Conservation (phyloP, 805 yeast species). For the Yarrowia sp. region DNA sequence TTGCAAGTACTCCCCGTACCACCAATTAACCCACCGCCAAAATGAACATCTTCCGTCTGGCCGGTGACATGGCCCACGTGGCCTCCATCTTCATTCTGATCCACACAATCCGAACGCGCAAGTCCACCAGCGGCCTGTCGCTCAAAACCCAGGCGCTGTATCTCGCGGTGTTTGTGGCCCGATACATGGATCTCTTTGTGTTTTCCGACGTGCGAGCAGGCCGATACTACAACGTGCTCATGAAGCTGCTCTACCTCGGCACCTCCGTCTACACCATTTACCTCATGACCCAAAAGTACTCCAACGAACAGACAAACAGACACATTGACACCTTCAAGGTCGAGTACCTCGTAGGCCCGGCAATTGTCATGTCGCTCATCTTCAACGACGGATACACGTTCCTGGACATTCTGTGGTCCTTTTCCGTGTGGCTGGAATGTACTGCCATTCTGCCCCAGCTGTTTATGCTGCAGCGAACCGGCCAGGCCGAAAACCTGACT, state of each 20-base stretch:
- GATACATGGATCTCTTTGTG: slow-evolving; percentile 64
- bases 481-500: slow-evolving; percentile 83
- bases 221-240: slow-evolving; percentile 58
- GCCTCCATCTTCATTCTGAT: slow-evolving; percentile 73
- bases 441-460: slow-evolving; percentile 91
- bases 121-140: slow-evolving; percentile 78
- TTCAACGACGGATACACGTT: slow-evolving; percentile 64
- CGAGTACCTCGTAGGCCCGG: slow-evolving; percentile 63
- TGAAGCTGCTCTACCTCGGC: slow-evolving; percentile 78
- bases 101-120: slow-evolving; percentile 59
- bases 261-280: slow-evolving; percentile 73
- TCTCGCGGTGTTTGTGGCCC: slow-evolving; percentile 63
- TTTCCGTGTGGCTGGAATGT: slow-evolving; percentile 87
- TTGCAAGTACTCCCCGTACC: background rate
- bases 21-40: background rate
- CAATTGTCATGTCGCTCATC: slow-evolving; percentile 55
- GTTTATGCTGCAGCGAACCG: slow-evolving; percentile 82
- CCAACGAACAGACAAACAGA: slow-evolving; percentile 51
- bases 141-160: slow-evolving; percentile 83
- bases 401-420: slow-evolving; percentile 70
- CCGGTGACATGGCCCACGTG: slow-evolving; percentile 79
- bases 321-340: slow-evolving; percentile 71
- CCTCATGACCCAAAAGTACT: slow-evolving; percentile 61
- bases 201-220: slow-evolving; percentile 40
- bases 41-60: slow-evolving; percentile 24